These are phyloP conservation scores for Salvia splendens DNA, from an alignment of 257 asterid species.

Conservation along the genomic window DNA sequence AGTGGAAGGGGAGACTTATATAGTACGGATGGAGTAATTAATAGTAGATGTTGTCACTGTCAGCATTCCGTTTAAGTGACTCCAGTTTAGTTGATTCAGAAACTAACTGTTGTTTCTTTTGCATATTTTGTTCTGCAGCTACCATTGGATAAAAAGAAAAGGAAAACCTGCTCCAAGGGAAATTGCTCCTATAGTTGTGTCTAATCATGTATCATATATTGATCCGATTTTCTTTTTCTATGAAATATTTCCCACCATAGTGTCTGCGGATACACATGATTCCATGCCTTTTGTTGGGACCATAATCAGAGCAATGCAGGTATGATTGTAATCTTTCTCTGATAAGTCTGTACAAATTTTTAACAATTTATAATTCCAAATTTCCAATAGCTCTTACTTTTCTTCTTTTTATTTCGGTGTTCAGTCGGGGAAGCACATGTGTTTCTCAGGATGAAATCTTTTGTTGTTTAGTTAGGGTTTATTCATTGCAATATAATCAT, in stretches of 20 bases:
- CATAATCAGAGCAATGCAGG: conserved; percentile 99
- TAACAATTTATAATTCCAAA: neutral
- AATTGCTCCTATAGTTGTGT: conserved; percentile 90
- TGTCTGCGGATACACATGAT: conserved; percentile 92
- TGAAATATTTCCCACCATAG: conserved; percentile 91
- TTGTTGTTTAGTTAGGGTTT: conserved; percentile 4
- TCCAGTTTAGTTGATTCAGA: conserved; percentile 18
- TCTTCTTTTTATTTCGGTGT: conserved; percentile 1
- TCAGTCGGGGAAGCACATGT: neutral
- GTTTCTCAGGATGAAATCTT: too few relatives aligned
- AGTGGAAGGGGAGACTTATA: too few relatives aligned
- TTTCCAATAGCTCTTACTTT: neutral
- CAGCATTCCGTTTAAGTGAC: neutral
- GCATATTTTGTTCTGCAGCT: conserved; percentile 49
- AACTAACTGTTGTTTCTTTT: conserved; percentile 21
- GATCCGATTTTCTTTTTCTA: conserved; percentile 98
- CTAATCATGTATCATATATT: conserved; percentile 88
- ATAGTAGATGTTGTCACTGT: too few relatives aligned
- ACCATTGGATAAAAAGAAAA: conserved; percentile 94
- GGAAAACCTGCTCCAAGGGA: conserved; percentile 94
- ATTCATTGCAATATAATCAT: conserved; percentile 15
- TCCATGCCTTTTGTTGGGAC: conserved; percentile 98
- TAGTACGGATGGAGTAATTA: too few relatives aligned
- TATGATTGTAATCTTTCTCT: conserved; percentile 28
- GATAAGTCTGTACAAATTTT: neutral